These are phyloP conservation scores for Eragrostis curvula DNA, from an alignment of 176 grass and related monocot species.

Conservation along the genomic window DNA sequence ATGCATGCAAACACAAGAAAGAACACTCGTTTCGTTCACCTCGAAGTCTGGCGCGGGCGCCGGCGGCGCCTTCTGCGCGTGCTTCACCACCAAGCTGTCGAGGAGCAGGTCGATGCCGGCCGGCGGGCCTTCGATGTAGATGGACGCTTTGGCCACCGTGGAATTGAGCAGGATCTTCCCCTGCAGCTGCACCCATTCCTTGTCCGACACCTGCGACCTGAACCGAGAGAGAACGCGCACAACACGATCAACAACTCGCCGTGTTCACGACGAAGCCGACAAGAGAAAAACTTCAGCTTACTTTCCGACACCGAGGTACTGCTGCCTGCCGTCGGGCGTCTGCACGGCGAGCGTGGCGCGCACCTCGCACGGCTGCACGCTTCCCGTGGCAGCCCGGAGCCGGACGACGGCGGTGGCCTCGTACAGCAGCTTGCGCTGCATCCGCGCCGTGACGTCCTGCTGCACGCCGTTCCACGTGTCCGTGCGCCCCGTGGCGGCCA, in stretches of 20 bases:
- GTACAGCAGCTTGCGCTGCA: constrained; percentile 79
- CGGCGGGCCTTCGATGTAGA: constrained; percentile 79
- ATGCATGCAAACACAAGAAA: neutral
- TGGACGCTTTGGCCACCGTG: constrained; percentile 59
- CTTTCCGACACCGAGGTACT: constrained; percentile 82
- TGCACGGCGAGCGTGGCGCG: constrained; percentile 65
- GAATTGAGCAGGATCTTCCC: constrained; percentile 83
- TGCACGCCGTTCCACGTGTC: constrained; percentile 77
- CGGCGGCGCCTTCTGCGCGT: constrained; percentile 63
- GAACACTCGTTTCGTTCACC: constrained; percentile 23
- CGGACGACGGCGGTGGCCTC: constrained; percentile 66
- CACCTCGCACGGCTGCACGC: constrained; percentile 51
- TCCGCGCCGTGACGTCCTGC: constrained; percentile 75
- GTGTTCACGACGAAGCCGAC: too few species aligned
- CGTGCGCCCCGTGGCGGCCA: constrained; percentile 66
- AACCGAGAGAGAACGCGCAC: neutral
- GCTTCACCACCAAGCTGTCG: constrained; percentile 73
- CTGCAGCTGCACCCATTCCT: constrained; percentile 80
- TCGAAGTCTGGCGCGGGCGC: constrained; percentile 66
- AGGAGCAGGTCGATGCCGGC: constrained; percentile 79
- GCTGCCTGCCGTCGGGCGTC: constrained; percentile 67
- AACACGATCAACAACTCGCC: too few species aligned
- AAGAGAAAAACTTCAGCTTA: constrained; percentile 9
- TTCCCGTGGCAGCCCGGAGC: constrained; percentile 5
- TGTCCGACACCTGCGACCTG: constrained; percentile 69